A percentile compares a stretch with the other conserved stretches of the same genome.
phyloP scores from a whole-genome alignment of 2,329 filamentous ascomycete genomes.

The Thielaviopsis cerberus region DNA sequence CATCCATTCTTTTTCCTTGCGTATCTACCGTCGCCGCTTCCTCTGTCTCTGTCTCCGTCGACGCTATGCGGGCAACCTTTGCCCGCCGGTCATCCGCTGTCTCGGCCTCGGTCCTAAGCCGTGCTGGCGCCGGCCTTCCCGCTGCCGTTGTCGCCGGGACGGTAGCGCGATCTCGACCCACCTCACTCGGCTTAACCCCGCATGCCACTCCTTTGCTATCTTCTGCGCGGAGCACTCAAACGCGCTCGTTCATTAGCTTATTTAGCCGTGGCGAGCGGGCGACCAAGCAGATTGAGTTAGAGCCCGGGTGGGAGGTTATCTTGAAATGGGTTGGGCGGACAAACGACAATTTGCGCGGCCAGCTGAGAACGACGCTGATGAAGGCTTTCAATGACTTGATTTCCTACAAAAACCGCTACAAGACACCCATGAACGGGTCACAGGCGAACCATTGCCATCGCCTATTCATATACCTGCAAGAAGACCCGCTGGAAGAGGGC shows the following conservation, averaged over 20 bases:
- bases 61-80: slow-evolving; percentile 27
- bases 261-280: not conserved
- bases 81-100: slow-evolving; percentile 18
- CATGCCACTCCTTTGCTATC: not conserved
- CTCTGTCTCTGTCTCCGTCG: not conserved
- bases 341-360: slow-evolving; percentile 44
- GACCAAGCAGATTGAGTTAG: slow-evolving; percentile 26
- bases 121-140: slow-evolving; percentile 19
- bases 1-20: not conserved
- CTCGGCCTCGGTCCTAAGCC: slow-evolving; percentile 18
- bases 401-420: slow-evolving; percentile 29
- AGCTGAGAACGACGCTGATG: slow-evolving; percentile 41
- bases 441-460: slow-evolving; percentile 39
- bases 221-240: not conserved
- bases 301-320: slow-evolving; percentile 54
- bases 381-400: slow-evolving; percentile 49
- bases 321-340: slow-evolving; percentile 47
- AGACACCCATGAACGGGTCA: slow-evolving; percentile 39
- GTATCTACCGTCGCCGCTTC: not conserved
- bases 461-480: slow-evolving; percentile 42
- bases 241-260: slow-evolving; percentile 2
- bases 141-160: slow-evolving; percentile 16
- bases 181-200: not conserved
- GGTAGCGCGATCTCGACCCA: not conserved
- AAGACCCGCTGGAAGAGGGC: slow-evolving; percentile 20